These are phyloP conservation scores for Auriscalpium microsporum DNA, from an alignment of 768 basidiomycete genomes.

Conservation along the genomic window DNA sequence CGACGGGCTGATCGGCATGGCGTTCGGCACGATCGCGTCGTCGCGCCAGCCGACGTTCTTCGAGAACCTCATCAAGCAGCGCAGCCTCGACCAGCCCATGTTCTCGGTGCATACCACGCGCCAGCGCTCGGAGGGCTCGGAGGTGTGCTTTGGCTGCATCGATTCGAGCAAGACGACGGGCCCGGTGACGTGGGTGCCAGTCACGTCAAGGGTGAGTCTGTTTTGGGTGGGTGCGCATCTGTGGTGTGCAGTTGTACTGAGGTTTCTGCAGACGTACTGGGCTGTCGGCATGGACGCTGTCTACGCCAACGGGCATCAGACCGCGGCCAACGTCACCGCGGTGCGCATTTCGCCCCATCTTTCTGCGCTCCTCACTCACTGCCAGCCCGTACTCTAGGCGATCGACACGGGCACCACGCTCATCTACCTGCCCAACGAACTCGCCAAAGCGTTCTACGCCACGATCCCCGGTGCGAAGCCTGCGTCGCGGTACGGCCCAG, in stretches of 20 bases:
- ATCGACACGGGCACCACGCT: conserved; percentile 64
- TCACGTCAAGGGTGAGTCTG: conserved; percentile 25
- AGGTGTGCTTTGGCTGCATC: conserved; percentile 40
- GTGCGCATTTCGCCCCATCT: conserved; percentile 22
- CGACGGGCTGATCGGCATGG: conserved; percentile 53
- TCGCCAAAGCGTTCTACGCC: conserved; percentile 40
- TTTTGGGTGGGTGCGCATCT: background rate
- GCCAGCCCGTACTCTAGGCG: conserved; percentile 30
- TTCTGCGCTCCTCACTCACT: background rate
- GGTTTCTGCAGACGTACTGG: conserved; percentile 47
- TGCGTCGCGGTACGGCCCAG: conserved; percentile 37
- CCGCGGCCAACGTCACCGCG: conserved; percentile 26
- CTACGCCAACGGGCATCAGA: conserved; percentile 22
- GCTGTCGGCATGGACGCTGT: conserved; percentile 41
- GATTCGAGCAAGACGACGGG: conserved; percentile 31
- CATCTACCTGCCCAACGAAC: conserved; percentile 43
- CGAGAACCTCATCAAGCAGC: conserved; percentile 46
- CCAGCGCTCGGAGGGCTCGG: conserved; percentile 32
- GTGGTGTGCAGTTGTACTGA: background rate
- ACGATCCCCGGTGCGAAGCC: conserved; percentile 41
- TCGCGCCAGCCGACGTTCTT: conserved; percentile 46
- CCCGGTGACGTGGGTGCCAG: conserved; percentile 29
- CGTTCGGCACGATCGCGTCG: conserved; percentile 47
- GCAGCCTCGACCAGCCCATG: conserved; percentile 33
- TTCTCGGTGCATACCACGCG: conserved; percentile 57